Evolutionary conservation across 2,329 filamentous ascomycete species (phyloP).

Genomic region (Calonectria pseudoturangicola): DNA sequence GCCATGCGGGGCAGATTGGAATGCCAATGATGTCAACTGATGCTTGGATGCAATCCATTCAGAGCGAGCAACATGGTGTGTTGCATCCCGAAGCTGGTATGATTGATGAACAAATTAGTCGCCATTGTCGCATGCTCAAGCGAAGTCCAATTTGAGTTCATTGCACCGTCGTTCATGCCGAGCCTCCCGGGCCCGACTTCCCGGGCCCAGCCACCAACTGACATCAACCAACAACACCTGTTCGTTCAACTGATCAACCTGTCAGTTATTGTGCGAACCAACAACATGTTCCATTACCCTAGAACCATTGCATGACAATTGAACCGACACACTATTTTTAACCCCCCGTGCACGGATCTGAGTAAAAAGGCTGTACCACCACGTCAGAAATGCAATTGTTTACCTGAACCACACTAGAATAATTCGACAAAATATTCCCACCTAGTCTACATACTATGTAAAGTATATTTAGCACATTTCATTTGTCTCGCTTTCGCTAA

Average conservation of each 20-base stretch:
- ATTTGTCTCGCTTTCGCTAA: not conserved
- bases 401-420: constrained; percentile 17
- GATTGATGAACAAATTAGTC: not conserved
- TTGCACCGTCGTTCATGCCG: not conserved
- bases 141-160: constrained; percentile 11
- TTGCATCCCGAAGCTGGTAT: constrained; percentile 8
- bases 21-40: constrained; percentile 5
- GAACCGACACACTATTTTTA: not conserved
- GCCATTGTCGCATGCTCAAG: not conserved
- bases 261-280: not conserved
- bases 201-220: constrained; percentile 7
- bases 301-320: not conserved
- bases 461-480: constrained; percentile 4
- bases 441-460: not conserved
- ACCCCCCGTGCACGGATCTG: not conserved
- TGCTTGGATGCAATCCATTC: not conserved
- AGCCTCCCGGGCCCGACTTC: constrained; percentile 7
- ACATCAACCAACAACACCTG: not conserved
- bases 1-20: not conserved
- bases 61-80: constrained; percentile 7
- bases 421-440: not conserved
- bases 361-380: not conserved
- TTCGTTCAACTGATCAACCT: not conserved
- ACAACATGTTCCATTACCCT: not conserved
- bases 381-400: not conserved